Conservation (phyloP, 164 flowering plant species). For the Nelumbo lutea region DNA sequence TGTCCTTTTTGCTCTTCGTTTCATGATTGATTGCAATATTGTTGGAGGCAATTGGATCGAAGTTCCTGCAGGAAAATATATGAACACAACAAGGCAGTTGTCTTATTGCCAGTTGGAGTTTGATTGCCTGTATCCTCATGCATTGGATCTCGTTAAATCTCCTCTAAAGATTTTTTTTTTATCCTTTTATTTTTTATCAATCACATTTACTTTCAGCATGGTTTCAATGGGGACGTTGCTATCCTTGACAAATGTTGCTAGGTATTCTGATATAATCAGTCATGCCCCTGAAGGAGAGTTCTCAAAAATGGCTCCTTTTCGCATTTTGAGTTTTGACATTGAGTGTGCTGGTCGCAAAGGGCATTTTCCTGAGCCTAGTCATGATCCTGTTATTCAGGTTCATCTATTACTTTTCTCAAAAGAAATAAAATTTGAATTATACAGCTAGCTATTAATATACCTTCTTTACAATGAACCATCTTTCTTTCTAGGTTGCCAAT, state of each 20-base stretch:
- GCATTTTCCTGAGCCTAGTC: slow-evolving; percentile 87
- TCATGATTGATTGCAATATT: slow-evolving; percentile 91
- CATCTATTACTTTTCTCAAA: slow-evolving; percentile 1
- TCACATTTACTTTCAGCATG: no score
- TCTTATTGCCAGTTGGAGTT: slow-evolving; percentile 85
- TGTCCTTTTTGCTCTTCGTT: slow-evolving; percentile 93
- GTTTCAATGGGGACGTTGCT: background rate
- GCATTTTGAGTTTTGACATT: slow-evolving; percentile 94
- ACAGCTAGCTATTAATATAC: background rate
- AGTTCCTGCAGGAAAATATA: slow-evolving; percentile 71
- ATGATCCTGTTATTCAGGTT: slow-evolving; percentile 99
- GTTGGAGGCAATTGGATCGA: slow-evolving; percentile 99
- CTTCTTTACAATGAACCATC: background rate
- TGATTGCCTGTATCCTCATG: slow-evolving; percentile 94
- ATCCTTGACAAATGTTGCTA: slow-evolving; percentile 38
- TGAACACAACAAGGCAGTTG: slow-evolving; percentile 38
- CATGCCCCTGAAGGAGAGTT: slow-evolving; percentile 87
- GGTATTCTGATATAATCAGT: slow-evolving; percentile 76
- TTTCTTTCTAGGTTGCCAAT: slow-evolving; percentile 69
- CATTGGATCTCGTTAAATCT: background rate
- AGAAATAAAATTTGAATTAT: background rate
- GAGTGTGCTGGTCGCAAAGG: slow-evolving; percentile 99
- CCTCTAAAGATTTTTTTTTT: background rate
- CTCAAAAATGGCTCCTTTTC: slow-evolving; percentile 98
- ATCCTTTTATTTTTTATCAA: background rate